These are phyloP conservation scores for Petasospora fabianii DNA, from an alignment of 1,139 yeast species.

Conservation along the genomic window DNA sequence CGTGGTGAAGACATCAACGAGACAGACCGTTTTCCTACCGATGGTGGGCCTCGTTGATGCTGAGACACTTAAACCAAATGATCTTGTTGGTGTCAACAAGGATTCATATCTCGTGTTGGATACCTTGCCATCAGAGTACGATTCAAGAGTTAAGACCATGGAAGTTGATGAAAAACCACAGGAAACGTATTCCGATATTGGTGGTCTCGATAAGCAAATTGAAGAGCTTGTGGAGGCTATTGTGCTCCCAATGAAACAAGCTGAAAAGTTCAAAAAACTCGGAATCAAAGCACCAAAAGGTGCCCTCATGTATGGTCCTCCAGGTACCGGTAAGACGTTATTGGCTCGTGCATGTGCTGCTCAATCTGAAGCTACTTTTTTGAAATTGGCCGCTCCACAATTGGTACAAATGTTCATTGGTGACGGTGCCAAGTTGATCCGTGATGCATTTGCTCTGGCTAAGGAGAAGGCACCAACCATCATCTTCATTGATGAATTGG, in stretches of 20 bases:
- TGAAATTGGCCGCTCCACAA: slow-evolving; percentile 97
- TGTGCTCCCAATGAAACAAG: slow-evolving; percentile 97
- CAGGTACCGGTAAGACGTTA: slow-evolving; percentile 97
- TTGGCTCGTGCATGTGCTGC: slow-evolving; percentile 99
- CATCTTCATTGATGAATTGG: slow-evolving; percentile 37
- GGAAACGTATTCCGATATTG: slow-evolving; percentile 94
- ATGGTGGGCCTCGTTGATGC: slow-evolving; percentile 94
- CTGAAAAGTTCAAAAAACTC: slow-evolving; percentile 87
- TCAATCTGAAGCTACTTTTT: slow-evolving; percentile 95
- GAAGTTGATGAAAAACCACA: slow-evolving; percentile 98
- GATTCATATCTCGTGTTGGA: slow-evolving; percentile 93
- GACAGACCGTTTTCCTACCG: slow-evolving; percentile 96
- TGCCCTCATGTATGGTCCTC: slow-evolving; percentile 98
- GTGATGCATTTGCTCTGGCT: slow-evolving; percentile 98
- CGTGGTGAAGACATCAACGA: slow-evolving; percentile 92
- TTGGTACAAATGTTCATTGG: slow-evolving; percentile 99
- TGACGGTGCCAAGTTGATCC: slow-evolving; percentile 96
- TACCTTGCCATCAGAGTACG: slow-evolving; percentile 95
- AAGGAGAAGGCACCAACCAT: slow-evolving; percentile 98
- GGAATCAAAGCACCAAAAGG: slow-evolving; percentile 98
- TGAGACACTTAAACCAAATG: slow-evolving; percentile 85
- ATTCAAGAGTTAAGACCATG: slow-evolving; percentile 97
- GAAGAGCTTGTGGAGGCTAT: slow-evolving; percentile 98
- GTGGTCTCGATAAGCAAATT: slow-evolving; percentile 96
- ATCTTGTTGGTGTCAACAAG: slow-evolving; percentile 94